Percentiles rank a stretch among this genome's conserved stretches.
phyloP scores from a whole-genome alignment of 1,139 yeast genomes.

The Geotrichum citri-aurantii region DNA sequence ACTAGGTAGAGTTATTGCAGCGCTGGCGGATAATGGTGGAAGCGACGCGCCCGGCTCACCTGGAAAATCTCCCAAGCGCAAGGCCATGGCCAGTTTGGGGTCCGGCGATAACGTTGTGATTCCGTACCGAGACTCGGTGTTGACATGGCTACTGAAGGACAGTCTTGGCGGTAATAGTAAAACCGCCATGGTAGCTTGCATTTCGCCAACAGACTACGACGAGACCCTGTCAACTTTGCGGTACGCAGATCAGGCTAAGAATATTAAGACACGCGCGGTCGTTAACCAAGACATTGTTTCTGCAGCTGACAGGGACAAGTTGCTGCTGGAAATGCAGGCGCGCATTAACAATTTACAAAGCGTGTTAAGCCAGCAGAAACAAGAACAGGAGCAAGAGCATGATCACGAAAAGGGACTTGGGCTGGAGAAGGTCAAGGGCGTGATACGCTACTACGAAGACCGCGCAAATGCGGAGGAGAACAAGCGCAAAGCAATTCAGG shows the following conservation, averaged over 20 bases:
- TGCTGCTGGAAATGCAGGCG: slow-evolving; percentile 39
- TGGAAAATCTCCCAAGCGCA: slow-evolving; percentile 12
- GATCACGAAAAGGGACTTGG: slow-evolving; percentile 26
- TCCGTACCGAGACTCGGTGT: slow-evolving; percentile 67
- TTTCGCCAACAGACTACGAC: slow-evolving; percentile 70
- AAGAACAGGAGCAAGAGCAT: slow-evolving; percentile 26
- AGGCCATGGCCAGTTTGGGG: slow-evolving; percentile 5
- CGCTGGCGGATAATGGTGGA: slow-evolving; percentile 42
- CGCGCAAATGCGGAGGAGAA: slow-evolving; percentile 37
- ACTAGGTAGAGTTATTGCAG: slow-evolving; percentile 65
- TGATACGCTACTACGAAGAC: slow-evolving; percentile 43
- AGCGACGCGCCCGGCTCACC: slow-evolving; percentile 14
- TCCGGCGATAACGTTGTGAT: slow-evolving; percentile 38
- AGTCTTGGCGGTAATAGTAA: slow-evolving; percentile 69
- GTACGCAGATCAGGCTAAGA: slow-evolving; percentile 70
- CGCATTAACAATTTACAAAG: slow-evolving; percentile 39
- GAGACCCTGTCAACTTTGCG: slow-evolving; percentile 68
- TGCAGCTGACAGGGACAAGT: slow-evolving; percentile 37
- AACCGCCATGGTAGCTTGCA: slow-evolving; percentile 70
- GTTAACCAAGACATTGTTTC: slow-evolving; percentile 43
- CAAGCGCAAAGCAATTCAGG: slow-evolving; percentile 34
- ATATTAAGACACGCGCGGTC: slow-evolving; percentile 57
- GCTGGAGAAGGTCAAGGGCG: slow-evolving; percentile 34
- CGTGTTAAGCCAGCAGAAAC: slow-evolving; percentile 27
- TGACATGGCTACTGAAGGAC: slow-evolving; percentile 69